Evolutionary conservation across 331 rosid genomes (phyloP), one percentile per base, ranked within the genome.

Genomic region (Quercus tomentella): DNA sequence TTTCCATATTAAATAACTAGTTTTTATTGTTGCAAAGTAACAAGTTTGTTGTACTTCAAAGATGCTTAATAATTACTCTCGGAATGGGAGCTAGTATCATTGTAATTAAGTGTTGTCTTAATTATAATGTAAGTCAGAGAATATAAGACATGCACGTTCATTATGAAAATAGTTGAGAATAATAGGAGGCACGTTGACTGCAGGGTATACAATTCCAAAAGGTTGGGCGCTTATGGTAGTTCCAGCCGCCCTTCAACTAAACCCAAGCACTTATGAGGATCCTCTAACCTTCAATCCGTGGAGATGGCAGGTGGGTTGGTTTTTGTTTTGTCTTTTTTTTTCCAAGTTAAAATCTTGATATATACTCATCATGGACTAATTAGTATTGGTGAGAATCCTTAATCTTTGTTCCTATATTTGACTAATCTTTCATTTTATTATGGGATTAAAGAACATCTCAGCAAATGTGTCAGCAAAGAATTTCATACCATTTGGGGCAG

Each of bases 401-500:
- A 4, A 4, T 37, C 3, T 8, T 37, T 37, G 45, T 37, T 37
- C 45, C 45, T 7, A 37, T 37, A 23, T 22, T 60, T 22, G 4
- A 15, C 31, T 60, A 22, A 60, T 60, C 33, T 60, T 60, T 60
- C 31, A 22, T 37, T 60, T 22, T 2, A 23, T 9, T 11, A 11
- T 60, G 45, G 17, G 6, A 15, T 6, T 28, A 16, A 5, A 65
- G 70, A 41, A 65, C 43, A 30, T 65, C 21, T 65, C 70, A 23
- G 45, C 23, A 1, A 65, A 30, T 12, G 70, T 65, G 22, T 28
- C 70, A 65, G 70, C 70, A 17, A 65, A 65, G 70, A 65, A 65
- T 17, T 65, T 65, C 70, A 65, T 65, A 65, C 70, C 70, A 65
- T 65, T 65, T 15, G 45, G 70, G 20, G 70, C 70, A 30, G 70